Conservation (phyloP, 83 land plant species). For the Picea mariana region DNA sequence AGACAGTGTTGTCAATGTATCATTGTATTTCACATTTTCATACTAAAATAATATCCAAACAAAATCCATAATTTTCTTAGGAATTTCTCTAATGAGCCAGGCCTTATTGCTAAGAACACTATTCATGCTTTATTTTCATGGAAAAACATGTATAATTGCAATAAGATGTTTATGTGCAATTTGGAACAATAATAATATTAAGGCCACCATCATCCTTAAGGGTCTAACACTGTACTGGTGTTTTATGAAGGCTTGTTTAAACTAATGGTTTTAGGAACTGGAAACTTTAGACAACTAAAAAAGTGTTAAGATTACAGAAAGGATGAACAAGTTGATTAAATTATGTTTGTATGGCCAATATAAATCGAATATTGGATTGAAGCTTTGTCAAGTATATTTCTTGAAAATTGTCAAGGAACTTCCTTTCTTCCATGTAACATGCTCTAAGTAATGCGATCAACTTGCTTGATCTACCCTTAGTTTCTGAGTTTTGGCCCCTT, state of each 20-base stretch:
- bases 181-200: not conserved
- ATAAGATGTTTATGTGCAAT: not conserved
- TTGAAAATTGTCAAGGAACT: too few relatives aligned
- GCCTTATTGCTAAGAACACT: not conserved
- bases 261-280: too few relatives aligned
- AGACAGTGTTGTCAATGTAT: not conserved
- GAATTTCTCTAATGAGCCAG: too few relatives aligned
- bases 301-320: not conserved
- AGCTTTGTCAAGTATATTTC: not conserved
- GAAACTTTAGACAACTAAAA: not conserved
- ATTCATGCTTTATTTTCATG: not conserved
- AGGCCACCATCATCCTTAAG: not conserved
- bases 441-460: not conserved
- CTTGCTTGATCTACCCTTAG: not conserved
- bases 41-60: not conserved
- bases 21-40: not conserved
- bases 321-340: not conserved
- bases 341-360: not conserved
- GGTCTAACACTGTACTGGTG: not conserved
- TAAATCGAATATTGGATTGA: not conserved
- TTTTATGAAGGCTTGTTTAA: not conserved
- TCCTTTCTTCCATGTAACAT: not conserved
- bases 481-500: not conserved
- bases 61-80: not conserved
- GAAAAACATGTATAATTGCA: not conserved